Evolutionary conservation across 495 filamentous ascomycete species (phyloP).

Genomic region (Penicillium salamii): DNA sequence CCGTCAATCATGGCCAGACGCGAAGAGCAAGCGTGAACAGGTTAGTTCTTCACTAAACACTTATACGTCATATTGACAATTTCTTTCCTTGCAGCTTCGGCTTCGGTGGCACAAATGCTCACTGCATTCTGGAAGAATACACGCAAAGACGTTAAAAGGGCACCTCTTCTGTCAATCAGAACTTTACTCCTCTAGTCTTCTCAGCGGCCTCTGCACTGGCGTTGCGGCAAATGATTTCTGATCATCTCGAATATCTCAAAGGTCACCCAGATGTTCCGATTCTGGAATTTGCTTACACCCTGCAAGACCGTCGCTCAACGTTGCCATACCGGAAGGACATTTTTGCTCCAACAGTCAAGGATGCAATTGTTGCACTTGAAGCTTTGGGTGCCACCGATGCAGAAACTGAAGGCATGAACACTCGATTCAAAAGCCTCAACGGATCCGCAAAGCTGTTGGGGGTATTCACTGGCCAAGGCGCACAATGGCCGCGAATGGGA

Average conservation of each 20-base stretch:
- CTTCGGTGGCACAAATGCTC: slow-evolving; percentile 58
- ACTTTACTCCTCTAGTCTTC: too few species aligned
- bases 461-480: slow-evolving; percentile 59
- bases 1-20: background rate
- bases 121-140: slow-evolving; percentile 50
- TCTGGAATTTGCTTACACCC: slow-evolving; percentile 8
- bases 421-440: background rate
- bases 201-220: too few species aligned
- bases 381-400: too few species aligned
- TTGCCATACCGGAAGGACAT: background rate
- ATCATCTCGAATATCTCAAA: slow-evolving; percentile 4
- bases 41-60: too few species aligned
- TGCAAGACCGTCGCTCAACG: background rate
- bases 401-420: too few species aligned
- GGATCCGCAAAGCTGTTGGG: background rate
- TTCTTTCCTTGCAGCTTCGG: slow-evolving; percentile 34
- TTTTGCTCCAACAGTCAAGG: too few species aligned
- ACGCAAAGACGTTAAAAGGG: background rate
- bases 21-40: slow-evolving; percentile 22
- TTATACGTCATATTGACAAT: too few species aligned
- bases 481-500: slow-evolving; percentile 60
- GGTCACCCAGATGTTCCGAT: slow-evolving; percentile 2
- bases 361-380: background rate
- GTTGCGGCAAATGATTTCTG: slow-evolving; percentile 5
- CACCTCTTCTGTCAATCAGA: too few species aligned